These are phyloP conservation scores for Prunus yedoensis DNA, from an alignment of 331 rosid genomes.

Conservation along the genomic window DNA sequence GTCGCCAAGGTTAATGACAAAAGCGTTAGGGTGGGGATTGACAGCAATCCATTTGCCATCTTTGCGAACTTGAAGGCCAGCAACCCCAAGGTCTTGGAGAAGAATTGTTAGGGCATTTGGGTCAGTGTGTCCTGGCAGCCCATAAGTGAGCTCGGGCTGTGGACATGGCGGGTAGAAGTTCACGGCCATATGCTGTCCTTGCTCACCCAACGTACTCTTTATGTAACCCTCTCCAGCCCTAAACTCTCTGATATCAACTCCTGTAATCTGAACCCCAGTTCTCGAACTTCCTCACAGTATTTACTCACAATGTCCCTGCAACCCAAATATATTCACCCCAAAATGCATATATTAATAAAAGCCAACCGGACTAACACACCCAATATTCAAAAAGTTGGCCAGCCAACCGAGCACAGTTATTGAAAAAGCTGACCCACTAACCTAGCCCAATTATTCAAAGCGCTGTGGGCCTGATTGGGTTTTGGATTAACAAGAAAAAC, in stretches of 20 bases:
- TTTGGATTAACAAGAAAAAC: no score
- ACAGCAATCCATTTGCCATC: constrained; percentile 80
- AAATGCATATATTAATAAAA: no score
- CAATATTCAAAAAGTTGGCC: no score
- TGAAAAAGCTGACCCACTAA: no score
- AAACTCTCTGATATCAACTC: constrained; percentile 80
- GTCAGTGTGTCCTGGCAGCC: constrained; percentile 88
- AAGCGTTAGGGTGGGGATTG: constrained; percentile 73
- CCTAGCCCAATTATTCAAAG: no score
- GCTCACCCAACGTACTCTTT: constrained; percentile 57
- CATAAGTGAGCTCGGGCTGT: constrained; percentile 83
- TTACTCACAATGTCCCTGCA: constrained; percentile 58
- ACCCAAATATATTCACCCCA: neutral
- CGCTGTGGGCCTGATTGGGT: no score
- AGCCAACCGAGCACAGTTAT: no score
- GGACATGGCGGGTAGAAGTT: constrained; percentile 94
- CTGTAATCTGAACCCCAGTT: constrained; percentile 55
- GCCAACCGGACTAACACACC: no score
- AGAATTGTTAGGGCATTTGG: constrained; percentile 91
- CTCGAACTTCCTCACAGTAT: constrained; percentile 59
- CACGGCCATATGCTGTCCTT: constrained; percentile 96
- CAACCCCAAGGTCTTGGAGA: constrained; percentile 62
- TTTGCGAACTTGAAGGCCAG: constrained; percentile 88
- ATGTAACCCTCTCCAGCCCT: constrained; percentile 58
- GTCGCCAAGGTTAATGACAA: constrained; percentile 83